phyloP scores from a whole-genome alignment of 2,329 filamentous ascomycete genomes.

The Emydomyces testavorans region DNA sequence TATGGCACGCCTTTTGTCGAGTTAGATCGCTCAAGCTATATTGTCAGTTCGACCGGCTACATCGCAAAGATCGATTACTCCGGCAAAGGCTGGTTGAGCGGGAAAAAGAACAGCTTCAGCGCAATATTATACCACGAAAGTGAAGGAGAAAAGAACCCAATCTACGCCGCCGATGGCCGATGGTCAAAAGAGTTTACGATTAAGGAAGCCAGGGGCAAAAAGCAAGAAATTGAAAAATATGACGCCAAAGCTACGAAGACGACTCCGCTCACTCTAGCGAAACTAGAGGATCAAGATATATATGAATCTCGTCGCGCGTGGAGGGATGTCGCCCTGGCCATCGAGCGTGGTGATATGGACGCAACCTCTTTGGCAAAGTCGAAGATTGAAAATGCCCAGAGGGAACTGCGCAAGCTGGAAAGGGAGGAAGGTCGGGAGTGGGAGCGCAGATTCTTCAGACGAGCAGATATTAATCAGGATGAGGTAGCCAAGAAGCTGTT shows the following conservation, averaged over 20 bases:
- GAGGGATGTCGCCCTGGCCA: conserved; percentile 71
- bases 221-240: conserved; percentile 46
- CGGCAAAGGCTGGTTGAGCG: conserved; percentile 86
- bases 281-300: conserved; percentile 68
- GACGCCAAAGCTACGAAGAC: conserved; percentile 47
- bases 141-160: conserved; percentile 53
- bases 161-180: conserved; percentile 75
- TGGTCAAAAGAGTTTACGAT: conserved; percentile 80
- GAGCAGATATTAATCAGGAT: conserved; percentile 22
- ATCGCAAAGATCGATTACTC: conserved; percentile 85
- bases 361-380: conserved; percentile 65
- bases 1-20: conserved; percentile 68
- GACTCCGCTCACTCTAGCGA: conserved; percentile 58
- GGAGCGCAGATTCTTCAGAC: conserved; percentile 71
- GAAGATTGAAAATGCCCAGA: conserved; percentile 82
- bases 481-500: conserved; percentile 36
- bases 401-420: conserved; percentile 63
- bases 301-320: conserved; percentile 82
- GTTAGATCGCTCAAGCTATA: conserved; percentile 72
- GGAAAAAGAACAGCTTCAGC: conserved; percentile 85
- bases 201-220: conserved; percentile 50
- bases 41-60: conserved; percentile 75
- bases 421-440: conserved; percentile 62
- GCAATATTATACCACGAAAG: conserved; percentile 60
- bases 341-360: conserved; percentile 75